Evolutionary conservation across 306 rosid species (phyloP).

Genomic region (Dalbergia cultrata): DNA sequence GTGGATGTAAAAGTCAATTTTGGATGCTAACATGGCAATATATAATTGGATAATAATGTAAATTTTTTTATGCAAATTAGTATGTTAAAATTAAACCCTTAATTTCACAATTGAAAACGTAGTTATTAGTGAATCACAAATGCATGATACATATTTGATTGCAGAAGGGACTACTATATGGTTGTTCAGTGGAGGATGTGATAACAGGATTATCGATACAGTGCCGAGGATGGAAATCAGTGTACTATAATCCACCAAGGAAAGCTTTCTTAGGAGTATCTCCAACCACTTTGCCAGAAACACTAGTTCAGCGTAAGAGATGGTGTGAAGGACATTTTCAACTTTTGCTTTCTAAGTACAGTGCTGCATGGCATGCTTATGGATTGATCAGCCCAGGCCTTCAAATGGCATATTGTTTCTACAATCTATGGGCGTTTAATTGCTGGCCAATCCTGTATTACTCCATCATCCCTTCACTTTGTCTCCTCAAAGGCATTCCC

Average conservation of each 20-base stretch:
- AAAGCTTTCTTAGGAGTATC: not conserved
- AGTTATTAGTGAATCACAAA: too few relatives aligned
- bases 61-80: too few relatives aligned
- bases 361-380: constrained; percentile 55
- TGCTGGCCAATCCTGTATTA: constrained; percentile 50
- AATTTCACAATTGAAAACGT: too few relatives aligned
- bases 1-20: too few relatives aligned
- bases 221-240: not conserved
- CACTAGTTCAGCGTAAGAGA: not conserved
- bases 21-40: too few relatives aligned
- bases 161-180: not conserved
- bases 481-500: constrained; percentile 50
- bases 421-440: constrained; percentile 62
- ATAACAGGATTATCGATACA: not conserved
- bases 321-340: not conserved
- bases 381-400: constrained; percentile 66
- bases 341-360: constrained; percentile 56
- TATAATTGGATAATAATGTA: too few relatives aligned
- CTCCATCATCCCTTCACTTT: constrained; percentile 41
- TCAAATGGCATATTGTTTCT: constrained; percentile 61
- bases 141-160: not conserved
- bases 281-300: not conserved
- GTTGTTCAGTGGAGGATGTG: not conserved
- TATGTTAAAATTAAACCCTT: too few relatives aligned
- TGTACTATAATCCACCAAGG: not conserved